Evolutionary conservation across 441 rosid genomes (phyloP).

Genomic region (Erodium trifolium): DNA sequence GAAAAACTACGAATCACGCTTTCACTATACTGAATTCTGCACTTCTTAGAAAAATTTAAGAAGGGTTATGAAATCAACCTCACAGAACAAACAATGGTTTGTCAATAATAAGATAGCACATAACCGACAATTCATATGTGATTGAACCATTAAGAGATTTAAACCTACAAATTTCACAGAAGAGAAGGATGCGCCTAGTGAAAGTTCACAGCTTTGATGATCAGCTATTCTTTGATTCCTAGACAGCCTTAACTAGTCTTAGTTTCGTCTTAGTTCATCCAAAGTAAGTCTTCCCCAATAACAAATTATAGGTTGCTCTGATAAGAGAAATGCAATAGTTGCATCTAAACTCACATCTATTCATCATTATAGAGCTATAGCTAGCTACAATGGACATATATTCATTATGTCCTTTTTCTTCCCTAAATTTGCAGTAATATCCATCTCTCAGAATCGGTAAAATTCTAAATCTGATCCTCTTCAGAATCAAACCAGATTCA

Average conservation of each 20-base stretch:
- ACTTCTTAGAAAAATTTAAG: too few relatives aligned
- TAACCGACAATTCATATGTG: background rate
- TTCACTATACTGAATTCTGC: background rate
- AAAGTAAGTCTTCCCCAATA: background rate
- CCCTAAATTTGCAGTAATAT: too few relatives aligned
- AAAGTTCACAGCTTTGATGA: background rate
- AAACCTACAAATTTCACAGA: background rate
- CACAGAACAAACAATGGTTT: background rate
- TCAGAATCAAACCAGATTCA: too few relatives aligned
- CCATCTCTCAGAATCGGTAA: too few relatives aligned
- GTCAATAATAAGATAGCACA: background rate
- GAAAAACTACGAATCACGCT: background rate
- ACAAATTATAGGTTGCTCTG: too few relatives aligned
- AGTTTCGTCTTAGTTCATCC: background rate
- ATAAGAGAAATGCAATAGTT: too few relatives aligned
- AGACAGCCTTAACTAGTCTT: background rate
- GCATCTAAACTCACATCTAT: too few relatives aligned
- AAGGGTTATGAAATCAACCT: background rate
- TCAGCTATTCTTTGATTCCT: background rate
- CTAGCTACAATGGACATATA: too few relatives aligned
- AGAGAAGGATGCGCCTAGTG: background rate
- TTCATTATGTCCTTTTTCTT: too few relatives aligned
- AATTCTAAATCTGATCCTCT: too few relatives aligned
- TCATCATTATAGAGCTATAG: too few relatives aligned
- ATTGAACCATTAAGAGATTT: background rate